Percentiles rank a stretch among this genome's conserved stretches.
Conservation (phyloP, 805 yeast species). For the Tetrapisispora namnaoensis region DNA sequence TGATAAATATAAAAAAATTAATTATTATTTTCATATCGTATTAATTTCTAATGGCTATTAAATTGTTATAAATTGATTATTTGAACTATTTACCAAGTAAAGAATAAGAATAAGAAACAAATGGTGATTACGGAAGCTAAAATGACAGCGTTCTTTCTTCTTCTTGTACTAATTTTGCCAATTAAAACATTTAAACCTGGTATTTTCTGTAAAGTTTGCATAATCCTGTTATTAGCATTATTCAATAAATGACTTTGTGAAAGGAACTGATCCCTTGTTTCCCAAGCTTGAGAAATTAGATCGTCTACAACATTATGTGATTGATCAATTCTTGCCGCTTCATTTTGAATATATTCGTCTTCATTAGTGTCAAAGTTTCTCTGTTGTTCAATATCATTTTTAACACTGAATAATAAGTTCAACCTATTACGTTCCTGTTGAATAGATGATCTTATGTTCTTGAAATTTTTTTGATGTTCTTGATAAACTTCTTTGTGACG, state of each 20-base stretch:
- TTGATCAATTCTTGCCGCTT: slow-evolving; percentile 59
- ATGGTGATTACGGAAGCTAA: slow-evolving; percentile 61
- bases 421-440: slow-evolving; percentile 67
- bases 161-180: slow-evolving; percentile 74
- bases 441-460: slow-evolving; percentile 47
- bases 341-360: slow-evolving; percentile 70
- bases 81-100: slow-evolving; percentile 30
- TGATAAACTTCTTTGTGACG: slow-evolving; percentile 69
- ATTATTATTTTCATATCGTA: neutral
- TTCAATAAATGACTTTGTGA: slow-evolving; percentile 59
- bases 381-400: slow-evolving; percentile 69
- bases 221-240: slow-evolving; percentile 54
- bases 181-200: slow-evolving; percentile 79
- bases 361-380: slow-evolving; percentile 33
- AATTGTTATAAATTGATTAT: neutral
- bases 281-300: slow-evolving; percentile 73
- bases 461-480: slow-evolving; percentile 59
- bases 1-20: neutral
- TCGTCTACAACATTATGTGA: slow-evolving; percentile 72
- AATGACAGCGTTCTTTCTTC: slow-evolving; percentile 81
- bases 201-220: slow-evolving; percentile 51
- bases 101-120: slow-evolving; percentile 63
- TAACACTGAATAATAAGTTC: slow-evolving; percentile 65
- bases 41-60: neutral
- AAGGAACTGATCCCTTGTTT: slow-evolving; percentile 75